phyloP scores from a whole-genome alignment of 2,329 filamentous ascomycete species.

The Cryphonectria radicalis region DNA sequence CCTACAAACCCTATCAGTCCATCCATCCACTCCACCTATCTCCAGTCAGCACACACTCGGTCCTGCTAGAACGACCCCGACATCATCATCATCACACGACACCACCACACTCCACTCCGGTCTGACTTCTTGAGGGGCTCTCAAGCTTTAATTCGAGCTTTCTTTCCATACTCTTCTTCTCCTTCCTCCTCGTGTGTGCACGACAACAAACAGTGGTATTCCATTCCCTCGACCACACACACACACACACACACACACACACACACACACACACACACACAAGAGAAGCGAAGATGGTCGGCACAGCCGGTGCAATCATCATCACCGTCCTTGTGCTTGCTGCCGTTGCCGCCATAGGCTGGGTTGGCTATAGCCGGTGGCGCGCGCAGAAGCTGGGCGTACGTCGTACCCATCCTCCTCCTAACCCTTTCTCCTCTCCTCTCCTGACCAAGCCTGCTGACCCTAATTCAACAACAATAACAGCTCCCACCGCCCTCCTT shows the following conservation, averaged over 20 bases:
- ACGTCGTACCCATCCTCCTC: constrained; percentile 39
- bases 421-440: constrained; percentile 5
- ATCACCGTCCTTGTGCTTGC: constrained; percentile 71
- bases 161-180: not conserved
- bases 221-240: not conserved
- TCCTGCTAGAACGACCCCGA: not conserved
- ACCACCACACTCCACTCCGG: not conserved
- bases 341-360: constrained; percentile 61
- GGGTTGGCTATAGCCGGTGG: constrained; percentile 73
- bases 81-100: constrained; percentile 1
- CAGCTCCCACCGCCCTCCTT: constrained; percentile 72
- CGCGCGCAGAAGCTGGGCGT: constrained; percentile 74
- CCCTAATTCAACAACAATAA: constrained; percentile 21
- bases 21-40: not conserved
- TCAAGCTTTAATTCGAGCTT: not conserved
- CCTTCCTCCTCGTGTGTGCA: no score
- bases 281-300: constrained; percentile 51
- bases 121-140: not conserved
- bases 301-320: constrained; percentile 68
- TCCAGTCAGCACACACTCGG: constrained; percentile 7
- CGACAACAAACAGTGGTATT: not conserved
- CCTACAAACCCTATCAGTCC: not conserved
- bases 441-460: constrained; percentile 12
- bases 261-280: not conserved
- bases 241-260: no score